phyloP scores from a whole-genome alignment of 208 protist species.

The Zelonia costaricensis region DNA sequence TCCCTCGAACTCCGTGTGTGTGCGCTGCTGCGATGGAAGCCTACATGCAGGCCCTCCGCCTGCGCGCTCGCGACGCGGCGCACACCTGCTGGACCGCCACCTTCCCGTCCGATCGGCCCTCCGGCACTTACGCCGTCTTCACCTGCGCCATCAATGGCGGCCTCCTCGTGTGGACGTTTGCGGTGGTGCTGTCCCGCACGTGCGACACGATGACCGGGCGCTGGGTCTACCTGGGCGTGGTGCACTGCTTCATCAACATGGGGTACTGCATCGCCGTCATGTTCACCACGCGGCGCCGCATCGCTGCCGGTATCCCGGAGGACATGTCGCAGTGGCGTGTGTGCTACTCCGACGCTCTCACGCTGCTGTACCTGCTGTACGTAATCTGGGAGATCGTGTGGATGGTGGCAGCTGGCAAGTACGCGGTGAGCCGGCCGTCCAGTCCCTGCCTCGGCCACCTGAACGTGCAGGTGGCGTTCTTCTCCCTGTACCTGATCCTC shows the following conservation, averaged over 20 bases:
- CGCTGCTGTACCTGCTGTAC: conserved; percentile 45
- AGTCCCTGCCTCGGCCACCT: conserved; percentile 43
- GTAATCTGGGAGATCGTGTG: conserved; percentile 65
- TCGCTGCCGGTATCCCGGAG: conserved; percentile 51
- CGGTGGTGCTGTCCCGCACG: conserved; percentile 26
- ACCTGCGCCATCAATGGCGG: conserved; percentile 48
- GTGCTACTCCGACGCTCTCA: conserved; percentile 39
- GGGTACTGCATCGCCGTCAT: conserved; percentile 58
- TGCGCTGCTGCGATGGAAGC: conserved; percentile 16
- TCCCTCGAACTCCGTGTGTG: too few relatives aligned
- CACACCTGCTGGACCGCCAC: conserved; percentile 19
- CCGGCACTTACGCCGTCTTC: conserved; percentile 55
- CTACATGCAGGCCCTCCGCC: conserved; percentile 20
- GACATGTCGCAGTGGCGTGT: conserved; percentile 33
- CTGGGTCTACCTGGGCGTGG: conserved; percentile 48
- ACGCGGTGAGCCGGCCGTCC: neutral
- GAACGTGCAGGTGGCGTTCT: conserved; percentile 47
- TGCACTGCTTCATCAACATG: conserved; percentile 67
- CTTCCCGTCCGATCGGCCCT: conserved; percentile 73
- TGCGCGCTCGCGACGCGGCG: conserved; percentile 26
- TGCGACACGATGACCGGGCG: conserved; percentile 21
- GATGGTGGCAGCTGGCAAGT: conserved; percentile 39
- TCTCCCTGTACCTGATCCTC: conserved; percentile 40
- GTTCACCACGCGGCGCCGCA: conserved; percentile 35
- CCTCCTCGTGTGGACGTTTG: conserved; percentile 53